Base-by-base conservation (phyloP, 495 filamentous ascomycete genomes). In the Penicillium parvum region DNA sequence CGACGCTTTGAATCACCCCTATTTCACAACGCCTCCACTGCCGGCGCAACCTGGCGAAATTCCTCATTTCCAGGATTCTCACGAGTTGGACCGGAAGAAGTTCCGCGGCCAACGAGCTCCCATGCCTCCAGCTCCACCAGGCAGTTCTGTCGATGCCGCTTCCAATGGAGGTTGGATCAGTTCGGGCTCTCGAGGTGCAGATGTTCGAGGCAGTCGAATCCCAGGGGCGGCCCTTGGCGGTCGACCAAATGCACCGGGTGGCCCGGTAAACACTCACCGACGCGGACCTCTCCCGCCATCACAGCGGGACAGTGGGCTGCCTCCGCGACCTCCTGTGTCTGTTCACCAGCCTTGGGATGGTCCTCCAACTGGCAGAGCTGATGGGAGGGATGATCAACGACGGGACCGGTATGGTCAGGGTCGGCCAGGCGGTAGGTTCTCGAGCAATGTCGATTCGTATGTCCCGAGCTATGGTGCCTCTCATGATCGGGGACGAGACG, bases 71-170 rank as follows among this genome's bases (percentile, higher is more conserved):
- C 85, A 92, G 49, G 94, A 97, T 49, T 95, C 88, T 12, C 92
- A 99, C 66, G 92, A 99, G 64, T 71, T 97, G 15, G 92, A 99
- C 55, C 81, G 92, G 23, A 79, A 89, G 43, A 91, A 88, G 60
- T 86, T 89, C 55, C 84, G 91, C 46, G 80, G 84, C 46, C 78
- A 90, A 47, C 84, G 84, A 55, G 81, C 80, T 9, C 80, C 79
- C 11, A 72, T 88, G 33, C 91, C 92, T 17, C 92, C 92, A 12
- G 90, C 89, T 14, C 94, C 92, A 9, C 86, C 89, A 49, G 89
- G 88, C 15, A 88, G 86, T 10, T 88, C 85, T 8, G 86, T 94
- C 14, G 91, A 92, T 11, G 80, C 82, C 50, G 83, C 84, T 12
- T 77, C 79, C 21, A 79, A 80, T 52, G 77, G 78, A 37, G 82